Evolutionary conservation across 164 flowering plant species (phyloP), one percentile per base, ranked within the genome.

Genomic region (Vitis riparia): DNA sequence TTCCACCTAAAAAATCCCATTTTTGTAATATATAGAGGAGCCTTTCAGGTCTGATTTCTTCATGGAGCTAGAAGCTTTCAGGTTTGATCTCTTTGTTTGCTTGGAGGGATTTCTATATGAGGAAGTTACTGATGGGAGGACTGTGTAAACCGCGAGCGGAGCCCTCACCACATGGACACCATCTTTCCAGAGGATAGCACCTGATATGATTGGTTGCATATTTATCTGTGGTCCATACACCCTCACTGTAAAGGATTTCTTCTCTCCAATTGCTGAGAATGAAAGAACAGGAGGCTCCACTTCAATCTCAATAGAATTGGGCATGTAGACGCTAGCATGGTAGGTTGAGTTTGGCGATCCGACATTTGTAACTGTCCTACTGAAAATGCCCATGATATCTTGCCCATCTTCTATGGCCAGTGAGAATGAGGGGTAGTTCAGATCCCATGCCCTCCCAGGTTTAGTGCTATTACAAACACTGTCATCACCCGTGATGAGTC

Each of bases 311-410:
- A 67, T 7, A 7, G 69, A 9, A 37, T 47, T 11, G 19, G 69
- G 62, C 15, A 8, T 16, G 8, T 32, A 1, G 3, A 67, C 17
- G 1, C 60, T n/a, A 2, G 49, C 69, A 12, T 55, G 1, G 62
- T 67, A 67, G 69, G 61, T 67, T 57, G 69, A 67, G 32, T 67
- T 67, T 10, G 30, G 61, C 9, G 30, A 16, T 16, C 69, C 69
- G 0, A 67, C 69, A 32, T 67, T 67, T 16, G 69, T 67, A 1
- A 67, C 69, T 52, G 69, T 55, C 14, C 69, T 55, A 17, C 10
- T 9, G 69, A 67, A 67, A 37, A 9, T 37, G 30, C 69, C 69
- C 29, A 10, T 19, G 59, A 67, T 55, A 63, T 23, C 23, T 2
- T 51, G 67, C 11, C 47, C 67, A 29, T 65, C 67, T 27, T 51